Base-by-base conservation (phyloP, 108 stramenopile species). In the Pelagomonas calceolata region DNA sequence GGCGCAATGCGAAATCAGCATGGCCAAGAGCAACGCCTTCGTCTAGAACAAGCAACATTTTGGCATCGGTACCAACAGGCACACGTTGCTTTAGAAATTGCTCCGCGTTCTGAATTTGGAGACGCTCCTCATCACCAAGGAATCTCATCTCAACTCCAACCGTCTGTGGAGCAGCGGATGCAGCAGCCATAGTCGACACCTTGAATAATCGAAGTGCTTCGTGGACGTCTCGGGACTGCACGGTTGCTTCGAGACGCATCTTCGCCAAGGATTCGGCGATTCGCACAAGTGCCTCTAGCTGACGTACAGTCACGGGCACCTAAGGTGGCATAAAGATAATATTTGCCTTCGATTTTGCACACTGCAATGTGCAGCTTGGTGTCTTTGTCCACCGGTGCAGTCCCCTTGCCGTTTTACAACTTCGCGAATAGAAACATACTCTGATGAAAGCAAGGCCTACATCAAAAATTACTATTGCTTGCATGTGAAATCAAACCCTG, bases 221-320 rank as follows among this genome's bases (percentile, higher is more conserved):
- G n/a, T 88, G 89, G 44, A 98, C 95, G 77, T 99, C 97, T 80
- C 92, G 87, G 39, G 85, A 73, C 31, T 87, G 89, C 12, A 96
- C 98, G 78, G 94, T 87, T n/a, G 87, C 82, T 45, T 87, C 85
- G 31, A 99, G 81, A 30, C 96, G 87, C 90, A 98, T 92, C 82
- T 98, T 98, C 36, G 98, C 97, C 32, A 98, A 81, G 64, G 91
- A 87, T 80, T 99, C 98, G 0, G 90, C 89, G 12, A 99, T 75
- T 31, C 98, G 93, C 30, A 99, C 94, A 37, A 99, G 81, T 32
- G 98, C 98, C 81, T 99, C 98, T n/a, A 99, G 86, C 85, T 99
- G 98, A 36, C 98, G 91, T 14, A 98, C 95, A 4, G 98, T 99
- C 79, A 99, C 98, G 39, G 98, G 98, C 45, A 99, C 65, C 98